These are phyloP conservation scores for Inonotus obliquus DNA, from an alignment of 1,284 basidiomycete species.

Conservation along the genomic window DNA sequence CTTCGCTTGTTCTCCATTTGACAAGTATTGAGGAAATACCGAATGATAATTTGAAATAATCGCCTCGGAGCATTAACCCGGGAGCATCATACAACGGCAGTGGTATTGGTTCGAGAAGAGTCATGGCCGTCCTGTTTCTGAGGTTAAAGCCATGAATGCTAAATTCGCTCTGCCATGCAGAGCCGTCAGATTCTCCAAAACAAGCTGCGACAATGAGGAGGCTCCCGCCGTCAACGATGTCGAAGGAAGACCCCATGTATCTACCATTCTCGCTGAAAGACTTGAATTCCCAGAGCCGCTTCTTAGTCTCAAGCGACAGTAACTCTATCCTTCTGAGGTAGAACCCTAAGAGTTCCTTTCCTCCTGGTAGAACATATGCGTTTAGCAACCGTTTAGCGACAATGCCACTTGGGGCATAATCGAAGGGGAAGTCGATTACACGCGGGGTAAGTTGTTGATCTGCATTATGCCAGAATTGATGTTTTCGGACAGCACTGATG, in stretches of 20 bases:
- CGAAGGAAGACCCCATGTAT: background rate
- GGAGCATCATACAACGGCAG: background rate
- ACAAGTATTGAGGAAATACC: background rate
- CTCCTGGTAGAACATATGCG: background rate
- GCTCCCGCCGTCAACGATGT: background rate
- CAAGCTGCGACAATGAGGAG: background rate
- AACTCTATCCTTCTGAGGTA: background rate
- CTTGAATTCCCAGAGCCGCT: background rate
- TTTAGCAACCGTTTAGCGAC: background rate
- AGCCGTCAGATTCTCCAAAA: background rate
- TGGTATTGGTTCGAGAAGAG: background rate
- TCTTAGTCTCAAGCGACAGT: background rate
- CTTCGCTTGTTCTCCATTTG: constrained; percentile 1
- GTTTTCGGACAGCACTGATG: background rate
- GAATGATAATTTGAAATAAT: background rate
- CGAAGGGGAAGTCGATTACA: background rate
- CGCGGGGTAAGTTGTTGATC: background rate
- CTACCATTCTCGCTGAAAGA: background rate
- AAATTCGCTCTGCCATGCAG: no score
- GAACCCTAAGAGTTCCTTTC: background rate
- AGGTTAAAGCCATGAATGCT: background rate
- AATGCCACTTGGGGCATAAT: background rate
- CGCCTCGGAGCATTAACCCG: background rate
- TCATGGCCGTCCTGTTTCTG: background rate
- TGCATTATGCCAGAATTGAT: background rate